A percentile compares a stretch with the other conserved stretches of the same genome.
phyloP scores from a whole-genome alignment of 2,329 filamentous ascomycete species.

The Ophiostoma angusticollis region DNA sequence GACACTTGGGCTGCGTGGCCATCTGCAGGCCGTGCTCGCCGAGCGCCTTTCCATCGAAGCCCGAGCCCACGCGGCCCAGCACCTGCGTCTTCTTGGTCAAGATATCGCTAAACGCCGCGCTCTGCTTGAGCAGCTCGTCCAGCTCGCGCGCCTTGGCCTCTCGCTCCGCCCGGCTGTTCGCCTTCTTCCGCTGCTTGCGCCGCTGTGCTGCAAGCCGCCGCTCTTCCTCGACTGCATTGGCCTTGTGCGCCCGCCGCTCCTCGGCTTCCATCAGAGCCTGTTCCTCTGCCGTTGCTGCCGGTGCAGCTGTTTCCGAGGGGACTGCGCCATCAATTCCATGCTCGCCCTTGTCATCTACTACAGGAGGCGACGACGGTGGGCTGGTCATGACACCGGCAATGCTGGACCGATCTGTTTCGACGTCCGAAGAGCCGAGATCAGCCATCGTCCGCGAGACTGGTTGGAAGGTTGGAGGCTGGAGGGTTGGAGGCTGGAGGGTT shows the following conservation, averaged over 20 bases:
- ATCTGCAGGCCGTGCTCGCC: constrained; percentile 60
- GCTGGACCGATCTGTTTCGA: constrained; percentile 4
- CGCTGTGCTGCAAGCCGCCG: constrained; percentile 28
- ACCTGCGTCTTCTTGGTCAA: constrained; percentile 51
- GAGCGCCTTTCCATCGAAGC: constrained; percentile 45
- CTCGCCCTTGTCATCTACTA: neutral
- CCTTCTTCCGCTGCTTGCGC: constrained; percentile 33
- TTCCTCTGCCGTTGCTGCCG: constrained; percentile 3
- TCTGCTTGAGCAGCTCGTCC: constrained; percentile 46
- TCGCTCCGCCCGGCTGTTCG: constrained; percentile 38
- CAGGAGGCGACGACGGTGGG: constrained; percentile 10
- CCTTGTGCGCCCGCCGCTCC: constrained; percentile 31
- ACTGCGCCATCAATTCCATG: neutral
- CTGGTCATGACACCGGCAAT: constrained; percentile 4
- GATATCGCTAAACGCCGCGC: constrained; percentile 48
- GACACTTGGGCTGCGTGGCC: constrained; percentile 71
- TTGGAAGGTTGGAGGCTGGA: too few relatives aligned
- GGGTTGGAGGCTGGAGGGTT: neutral
- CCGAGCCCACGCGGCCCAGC: constrained; percentile 47
- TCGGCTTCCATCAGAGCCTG: constrained; percentile 19
- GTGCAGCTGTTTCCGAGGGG: neutral
- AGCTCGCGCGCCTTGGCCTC: constrained; percentile 47
- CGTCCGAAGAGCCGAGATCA: constrained; percentile 5
- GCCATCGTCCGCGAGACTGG: too few relatives aligned
- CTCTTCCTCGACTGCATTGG: constrained; percentile 33